Evolutionary conservation across 805 yeast species (phyloP), one percentile per base, ranked within the genome.

Genomic region (Zygosaccharomyces kombuchaensis): DNA sequence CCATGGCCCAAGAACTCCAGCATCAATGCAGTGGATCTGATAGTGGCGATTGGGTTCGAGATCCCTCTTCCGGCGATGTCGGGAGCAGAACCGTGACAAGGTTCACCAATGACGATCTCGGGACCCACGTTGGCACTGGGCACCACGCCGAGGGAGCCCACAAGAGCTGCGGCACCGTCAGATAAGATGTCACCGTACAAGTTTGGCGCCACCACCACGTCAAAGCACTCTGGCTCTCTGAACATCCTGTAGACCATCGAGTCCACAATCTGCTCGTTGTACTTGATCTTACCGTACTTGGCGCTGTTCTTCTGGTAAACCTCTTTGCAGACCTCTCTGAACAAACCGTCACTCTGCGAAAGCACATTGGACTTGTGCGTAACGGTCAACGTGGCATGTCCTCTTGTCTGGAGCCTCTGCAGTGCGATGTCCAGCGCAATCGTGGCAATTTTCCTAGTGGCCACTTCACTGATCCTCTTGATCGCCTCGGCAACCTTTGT

Each of bases 171-270:
- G 45, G 98, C 98, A 71, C 97, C 98, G 66, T 90, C 98, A 54
- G 95, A 84, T 58, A 93, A 75, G 56, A 93, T 89, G 69, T 93
- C 99, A 68, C 99, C 99, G 69, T 93, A 93, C 67, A 93, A 77
- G 77, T 93, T 93, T 59, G 99, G 99, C 51, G 98, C 99, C 44
- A 93, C 99, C 31, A 93, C 93, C 53, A 93, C 99, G 65, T 93
- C 99, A 63, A 93, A 93, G 68, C 87, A 83, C 64, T 88, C 89
- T 43, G 99, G 99, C 71, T 93, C 97, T 71, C 98, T 83, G 82
- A 93, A 93, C 93, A 93, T 81, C 69, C 96, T 80, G 81, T 93
- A 93, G 47, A 93, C 99, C 99, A 93, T 93, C 10, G 97, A 90
- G 74, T 93, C 99, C 37, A 93, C 98, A 67, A 93, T 91, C 74